phyloP scores from a whole-genome alignment of 441 rosid species.

The Pelargonium myrrhifolium region DNA sequence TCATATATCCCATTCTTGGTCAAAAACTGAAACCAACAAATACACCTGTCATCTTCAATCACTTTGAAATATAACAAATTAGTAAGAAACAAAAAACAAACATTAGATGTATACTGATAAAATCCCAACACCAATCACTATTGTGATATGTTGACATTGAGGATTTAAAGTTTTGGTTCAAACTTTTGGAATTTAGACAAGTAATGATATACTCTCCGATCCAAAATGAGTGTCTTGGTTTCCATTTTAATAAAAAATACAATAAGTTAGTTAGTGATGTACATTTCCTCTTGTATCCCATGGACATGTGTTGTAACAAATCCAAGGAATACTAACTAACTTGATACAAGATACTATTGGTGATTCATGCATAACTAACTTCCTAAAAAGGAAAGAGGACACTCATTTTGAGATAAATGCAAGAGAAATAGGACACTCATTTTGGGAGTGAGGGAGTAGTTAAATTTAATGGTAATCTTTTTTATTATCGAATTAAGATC shows the following conservation, averaged over 20 bases:
- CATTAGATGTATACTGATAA: background rate
- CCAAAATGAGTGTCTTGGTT: too few species aligned
- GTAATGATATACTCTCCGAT: background rate
- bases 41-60: constrained; percentile 11
- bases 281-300: too few species aligned
- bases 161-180: background rate
- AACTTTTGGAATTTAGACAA: background rate
- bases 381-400: too few species aligned
- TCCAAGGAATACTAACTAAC: too few species aligned
- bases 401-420: too few species aligned
- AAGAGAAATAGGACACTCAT: too few species aligned
- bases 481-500: background rate
- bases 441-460: background rate
- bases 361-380: too few species aligned
- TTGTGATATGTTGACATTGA: background rate
- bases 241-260: too few species aligned
- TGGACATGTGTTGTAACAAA: too few species aligned
- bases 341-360: too few species aligned
- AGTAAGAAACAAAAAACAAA: background rate
- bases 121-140: background rate
- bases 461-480: background rate
- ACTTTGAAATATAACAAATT: background rate
- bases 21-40: constrained; percentile 65
- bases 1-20: constrained; percentile 93
- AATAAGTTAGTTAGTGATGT: too few species aligned